Conservation (phyloP, 345 rosid genomes). For the Raphanus sativus region DNA sequence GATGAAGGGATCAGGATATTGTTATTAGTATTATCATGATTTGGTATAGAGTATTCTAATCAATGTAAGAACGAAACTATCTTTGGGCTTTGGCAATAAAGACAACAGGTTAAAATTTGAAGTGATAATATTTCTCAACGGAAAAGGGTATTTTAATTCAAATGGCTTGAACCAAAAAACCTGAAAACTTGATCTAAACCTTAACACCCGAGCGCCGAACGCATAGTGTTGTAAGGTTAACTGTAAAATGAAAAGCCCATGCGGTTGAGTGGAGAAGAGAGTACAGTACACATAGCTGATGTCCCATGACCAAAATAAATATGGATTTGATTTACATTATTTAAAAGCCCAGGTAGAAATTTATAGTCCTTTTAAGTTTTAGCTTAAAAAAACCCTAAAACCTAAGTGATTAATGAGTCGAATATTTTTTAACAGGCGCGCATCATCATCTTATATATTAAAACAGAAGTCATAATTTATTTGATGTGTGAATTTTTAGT, state of each 20-base stretch:
- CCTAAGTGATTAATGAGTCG: background rate
- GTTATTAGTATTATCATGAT: background rate
- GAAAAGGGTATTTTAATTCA: background rate
- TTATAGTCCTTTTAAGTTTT: background rate
- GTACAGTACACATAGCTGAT: background rate
- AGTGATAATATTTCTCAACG: background rate
- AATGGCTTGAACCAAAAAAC: background rate
- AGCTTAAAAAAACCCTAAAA: background rate
- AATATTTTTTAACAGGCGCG: no score
- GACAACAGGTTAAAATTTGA: constrained; percentile 60
- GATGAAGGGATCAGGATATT: background rate
- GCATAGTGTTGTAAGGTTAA: background rate
- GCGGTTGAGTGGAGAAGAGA: background rate
- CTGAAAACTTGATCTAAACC: background rate
- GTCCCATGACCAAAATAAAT: background rate
- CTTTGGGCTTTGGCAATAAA: constrained; percentile 90
- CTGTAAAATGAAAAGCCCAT: background rate
- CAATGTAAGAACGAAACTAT: background rate
- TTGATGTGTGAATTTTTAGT: no score
- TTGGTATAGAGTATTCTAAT: background rate
- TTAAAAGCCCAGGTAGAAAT: background rate
- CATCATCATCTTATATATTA: no score
- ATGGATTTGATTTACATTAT: background rate
- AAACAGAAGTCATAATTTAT: no score
- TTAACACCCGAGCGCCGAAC: background rate